Base-by-base conservation (phyloP, 2,329 filamentous ascomycete genomes). In the Paracoccidioides lutzii region DNA sequence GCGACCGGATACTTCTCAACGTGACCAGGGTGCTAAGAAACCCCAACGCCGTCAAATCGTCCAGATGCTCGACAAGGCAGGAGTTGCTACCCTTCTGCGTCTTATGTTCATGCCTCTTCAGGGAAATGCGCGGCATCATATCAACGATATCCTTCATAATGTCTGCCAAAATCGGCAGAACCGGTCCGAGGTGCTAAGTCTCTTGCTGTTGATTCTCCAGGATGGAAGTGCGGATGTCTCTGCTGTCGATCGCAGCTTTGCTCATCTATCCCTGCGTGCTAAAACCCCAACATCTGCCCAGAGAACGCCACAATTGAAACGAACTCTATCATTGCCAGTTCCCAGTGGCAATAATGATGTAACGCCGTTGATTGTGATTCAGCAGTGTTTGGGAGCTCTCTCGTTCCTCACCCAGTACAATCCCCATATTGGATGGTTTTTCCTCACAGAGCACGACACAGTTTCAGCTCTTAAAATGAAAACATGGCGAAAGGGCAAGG, bases 161-260 rank as follows among this genome's bases (percentile, higher is more conserved):
- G 85, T 97, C 32, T 97, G 90, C 66, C 87, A 95, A 71, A 98
- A 98, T 68, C 85, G 89, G n/a, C 90, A 96, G 66, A 98, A 93
- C 66, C 83, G 93, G 40, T 83, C 90, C 3, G 93, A 98, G 69
- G 89, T 98, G 38, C 84, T 98, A 65, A 95, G 88, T 70, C 88
- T 93, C 30, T 76, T 98, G 38, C 80, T 98, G 8, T 88, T 93
- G 59, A 94, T 98, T 60, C 78, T 98, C 8, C 93, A 97, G 67
- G 94, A 98, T 67, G 93, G 93, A 46, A 97, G 90, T 66, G 84
- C 86, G 5, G 93, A 98, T 71, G 85, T 95, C 73, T 85, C 85
- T 62, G 91, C 94, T 4, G 88, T 98, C 32, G 93, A 98, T 71
- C 84, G 90, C 63, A 97, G 90, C 74, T 97, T 98, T 70, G 85